phyloP scores from a whole-genome alignment of 2,329 filamentous ascomycete species.

The Fusarium coffeatum region DNA sequence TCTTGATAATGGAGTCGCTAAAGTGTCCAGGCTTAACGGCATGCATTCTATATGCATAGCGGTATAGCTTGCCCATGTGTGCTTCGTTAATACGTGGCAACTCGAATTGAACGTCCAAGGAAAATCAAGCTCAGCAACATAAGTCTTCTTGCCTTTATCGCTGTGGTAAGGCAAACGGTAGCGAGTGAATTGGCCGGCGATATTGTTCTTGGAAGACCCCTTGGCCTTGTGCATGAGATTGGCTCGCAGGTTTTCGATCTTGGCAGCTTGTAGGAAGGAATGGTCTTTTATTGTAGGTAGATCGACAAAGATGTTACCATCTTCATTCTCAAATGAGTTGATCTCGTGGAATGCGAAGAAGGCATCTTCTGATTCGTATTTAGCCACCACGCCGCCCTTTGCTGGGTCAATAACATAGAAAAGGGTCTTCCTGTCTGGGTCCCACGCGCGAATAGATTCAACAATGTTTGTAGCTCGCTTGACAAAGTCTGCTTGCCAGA shows the following conservation, averaged over 20 bases:
- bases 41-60: slow-evolving; percentile 17
- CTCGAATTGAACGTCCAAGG: background rate
- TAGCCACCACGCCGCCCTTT: slow-evolving; percentile 9
- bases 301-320: slow-evolving; percentile 18
- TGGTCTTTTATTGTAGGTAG: slow-evolving; percentile 1
- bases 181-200: slow-evolving; percentile 15
- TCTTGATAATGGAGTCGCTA: slow-evolving; percentile 27
- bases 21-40: slow-evolving; percentile 7
- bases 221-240: slow-evolving; percentile 14
- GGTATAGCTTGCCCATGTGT: slow-evolving; percentile 9
- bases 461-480: slow-evolving; percentile 5
- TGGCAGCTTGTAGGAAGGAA: background rate
- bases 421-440: slow-evolving; percentile 3
- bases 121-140: slow-evolving; percentile 10
- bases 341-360: slow-evolving; percentile 21
- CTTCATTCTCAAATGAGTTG: slow-evolving; percentile 15
- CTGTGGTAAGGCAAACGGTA: slow-evolving; percentile 12
- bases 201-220: background rate
- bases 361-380: slow-evolving; percentile 9
- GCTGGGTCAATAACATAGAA: slow-evolving; percentile 16
- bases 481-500: slow-evolving; percentile 19
- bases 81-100: background rate
- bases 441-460: slow-evolving; percentile 7
- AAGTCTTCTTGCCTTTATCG: background rate
- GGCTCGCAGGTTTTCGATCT: slow-evolving; percentile 17